Base-by-base conservation (phyloP, 305 asterid genomes). In the Fraxinus sp. region DNA sequence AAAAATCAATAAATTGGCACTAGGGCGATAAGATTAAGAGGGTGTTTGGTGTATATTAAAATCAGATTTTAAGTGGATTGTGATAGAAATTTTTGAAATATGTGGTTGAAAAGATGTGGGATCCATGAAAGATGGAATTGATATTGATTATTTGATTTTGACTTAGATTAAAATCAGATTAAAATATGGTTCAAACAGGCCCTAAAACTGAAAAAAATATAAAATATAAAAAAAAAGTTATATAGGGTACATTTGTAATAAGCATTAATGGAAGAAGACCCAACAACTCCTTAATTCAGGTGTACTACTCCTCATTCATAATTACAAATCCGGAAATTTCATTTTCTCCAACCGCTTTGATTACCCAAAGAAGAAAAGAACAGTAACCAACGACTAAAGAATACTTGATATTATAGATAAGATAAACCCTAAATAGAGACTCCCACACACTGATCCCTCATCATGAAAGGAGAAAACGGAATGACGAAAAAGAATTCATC, bases 321-420 rank as follows among this genome's bases (percentile, higher is more conserved):
- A 84, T 82, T 89, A 87, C 92, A 80, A 87, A 85, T 62, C 87
- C 85, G 36, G 92, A 90, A 64, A 84, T 89, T 89, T 87, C 86
- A 71, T 77, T 72, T 52, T 81, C 88, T 89, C 93, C 95, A 79
- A 85, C 86, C 86, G 57, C 68, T 0, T 71, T 71, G 76, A 71
- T 14, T 32, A 71, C 43, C 10, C 3, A 14, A 30, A 71, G 76
- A 30, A 71, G 76, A 30, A 30, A 13, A 70, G 35, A 70, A 70
- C 22, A 30, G 39, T 71, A 71, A 71, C 76, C 43, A 71, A 71
- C 43, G 76, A 71, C 43, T 30, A 16, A 14, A 37, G 46, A 76
- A 33, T 14, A 22, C 13, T 7, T 22, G n/a, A 80, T 78, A 83
- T 87, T 41, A 20, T 43, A 77, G 52, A 3, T 16, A 81, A 75